phyloP scores from a whole-genome alignment of 352 stramenopile genomes.

The Globisporangium nodosum region DNA sequence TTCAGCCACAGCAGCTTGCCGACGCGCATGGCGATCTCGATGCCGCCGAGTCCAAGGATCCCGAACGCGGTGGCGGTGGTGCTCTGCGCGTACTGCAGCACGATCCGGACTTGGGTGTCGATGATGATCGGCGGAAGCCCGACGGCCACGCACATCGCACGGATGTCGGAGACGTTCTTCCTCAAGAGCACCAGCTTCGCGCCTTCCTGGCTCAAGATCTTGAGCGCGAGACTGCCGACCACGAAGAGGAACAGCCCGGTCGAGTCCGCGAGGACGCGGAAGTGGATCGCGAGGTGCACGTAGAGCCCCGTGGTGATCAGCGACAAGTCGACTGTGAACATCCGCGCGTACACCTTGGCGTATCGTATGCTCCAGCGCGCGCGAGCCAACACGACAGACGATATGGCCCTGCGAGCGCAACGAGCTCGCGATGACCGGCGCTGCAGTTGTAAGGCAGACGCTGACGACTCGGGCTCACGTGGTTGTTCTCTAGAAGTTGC shows the following conservation, averaged over 20 bases:
- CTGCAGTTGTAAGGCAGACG: background rate
- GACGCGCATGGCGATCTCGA: constrained; percentile 21
- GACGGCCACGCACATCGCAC: constrained; percentile 33
- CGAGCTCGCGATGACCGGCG: background rate
- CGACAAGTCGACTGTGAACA: constrained; percentile 13
- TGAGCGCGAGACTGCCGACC: constrained; percentile 23
- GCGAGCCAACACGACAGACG: background rate
- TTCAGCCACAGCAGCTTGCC: constrained; percentile 16
- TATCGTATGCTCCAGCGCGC: background rate
- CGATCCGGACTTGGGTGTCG: constrained; percentile 32
- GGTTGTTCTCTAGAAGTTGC: background rate
- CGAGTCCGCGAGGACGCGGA: background rate
- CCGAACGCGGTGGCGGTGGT: constrained; percentile 15
- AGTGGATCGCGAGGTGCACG: constrained; percentile 45
- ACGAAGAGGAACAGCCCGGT: constrained; percentile 12
- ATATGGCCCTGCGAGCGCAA: background rate
- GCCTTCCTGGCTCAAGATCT: constrained; percentile 29
- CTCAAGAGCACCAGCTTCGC: constrained; percentile 21
- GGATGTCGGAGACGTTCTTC: constrained; percentile 25
- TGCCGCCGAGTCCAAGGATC: constrained; percentile 17
- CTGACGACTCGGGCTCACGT: background rate
- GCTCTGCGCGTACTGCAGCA: constrained; percentile 23
- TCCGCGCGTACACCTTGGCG: constrained; percentile 1
- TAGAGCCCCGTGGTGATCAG: constrained; percentile 36
- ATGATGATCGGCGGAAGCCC: constrained; percentile 34